Base-by-base conservation (phyloP, 768 basidiomycete species). In the Collybia mongolica region DNA sequence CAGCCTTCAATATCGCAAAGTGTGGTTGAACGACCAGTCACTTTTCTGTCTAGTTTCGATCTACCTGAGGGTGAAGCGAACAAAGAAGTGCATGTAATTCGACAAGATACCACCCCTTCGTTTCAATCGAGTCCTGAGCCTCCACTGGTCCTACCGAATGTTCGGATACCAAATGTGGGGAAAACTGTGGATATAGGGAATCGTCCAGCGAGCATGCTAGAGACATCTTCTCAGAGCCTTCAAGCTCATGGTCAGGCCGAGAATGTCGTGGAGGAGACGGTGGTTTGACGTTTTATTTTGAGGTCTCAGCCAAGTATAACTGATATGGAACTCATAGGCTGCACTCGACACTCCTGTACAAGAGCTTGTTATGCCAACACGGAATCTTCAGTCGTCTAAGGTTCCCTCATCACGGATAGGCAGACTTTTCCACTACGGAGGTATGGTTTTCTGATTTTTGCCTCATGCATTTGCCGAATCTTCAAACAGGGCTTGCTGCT, bases 351-450 rank as follows among this genome's bases (percentile, higher is more conserved):
- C 17, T 18, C 23, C 23, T 3, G 38, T 28, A 2, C 52, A 38
- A 23, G 42, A 51, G 38, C 53, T 52, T 51, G 54, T 47, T 24
- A 54, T 49, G 6, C 57, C 66, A 5, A 51, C 59, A 2, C 78
- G 82, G 11, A 76, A 76, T 17, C 68, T 91, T 2, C 83, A 84
- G 60, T 83, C 93, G 0, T 96, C 94, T 4, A 90, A 81, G 64
- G 93, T 98, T 0, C 96, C 96, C 14, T 90, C 93, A 0, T 96
- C 94, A 0, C 79, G 87, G 9, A 74, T 98, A 7, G 95, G 93
- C 3, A 79, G 95, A 14, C 63, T 98, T 6, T 90, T 98, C 57
- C 96, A 98, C 58, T 98, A 98, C 52, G 96, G 96, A 59, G 91
- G 95, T 88, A 60, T 40, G 60, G 48, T 18, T 38, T 20, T 17